Evolutionary conservation across 2,329 filamentous ascomycete genomes (phyloP).

Genomic region (Neonectria punicea): DNA sequence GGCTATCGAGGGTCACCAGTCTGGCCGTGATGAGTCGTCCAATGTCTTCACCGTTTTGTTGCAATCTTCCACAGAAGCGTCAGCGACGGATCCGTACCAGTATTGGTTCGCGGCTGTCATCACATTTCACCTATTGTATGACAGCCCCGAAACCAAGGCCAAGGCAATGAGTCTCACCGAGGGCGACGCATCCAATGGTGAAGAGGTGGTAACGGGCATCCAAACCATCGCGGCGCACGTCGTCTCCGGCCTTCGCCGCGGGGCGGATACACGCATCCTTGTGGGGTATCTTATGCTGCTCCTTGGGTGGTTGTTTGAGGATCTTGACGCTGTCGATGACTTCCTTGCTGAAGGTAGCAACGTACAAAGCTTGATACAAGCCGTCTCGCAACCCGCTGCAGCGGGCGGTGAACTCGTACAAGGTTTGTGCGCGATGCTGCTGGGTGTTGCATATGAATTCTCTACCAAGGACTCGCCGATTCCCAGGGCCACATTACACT

Average conservation of each 20-base stretch:
- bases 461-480: slow-evolving; percentile 97
- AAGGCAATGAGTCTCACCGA: slow-evolving; percentile 86
- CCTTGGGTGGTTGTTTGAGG: slow-evolving; percentile 90
- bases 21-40: slow-evolving; percentile 81
- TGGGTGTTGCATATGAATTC: slow-evolving; percentile 95
- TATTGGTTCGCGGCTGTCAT: slow-evolving; percentile 91
- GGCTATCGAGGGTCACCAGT: slow-evolving; percentile 87
- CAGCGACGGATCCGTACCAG: slow-evolving; percentile 83
- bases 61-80: slow-evolving; percentile 68
- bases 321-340: slow-evolving; percentile 90
- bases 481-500: slow-evolving; percentile 81
- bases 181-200: slow-evolving; percentile 87
- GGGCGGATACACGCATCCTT: slow-evolving; percentile 80
- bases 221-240: slow-evolving; percentile 89
- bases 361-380: slow-evolving; percentile 85
- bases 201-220: slow-evolving; percentile 95
- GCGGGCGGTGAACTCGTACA: slow-evolving; percentile 75
- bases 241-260: slow-evolving; percentile 79
- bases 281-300: slow-evolving; percentile 92
- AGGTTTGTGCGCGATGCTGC: slow-evolving; percentile 83
- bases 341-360: slow-evolving; percentile 93
- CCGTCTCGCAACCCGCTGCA: slow-evolving; percentile 68
- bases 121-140: slow-evolving; percentile 85
- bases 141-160: slow-evolving; percentile 81
- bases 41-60: slow-evolving; percentile 90